Evolutionary conservation across 177 flowering plant genomes (phyloP), one percentile per base, ranked within the genome.

Genomic region (Telopea speciosissima): DNA sequence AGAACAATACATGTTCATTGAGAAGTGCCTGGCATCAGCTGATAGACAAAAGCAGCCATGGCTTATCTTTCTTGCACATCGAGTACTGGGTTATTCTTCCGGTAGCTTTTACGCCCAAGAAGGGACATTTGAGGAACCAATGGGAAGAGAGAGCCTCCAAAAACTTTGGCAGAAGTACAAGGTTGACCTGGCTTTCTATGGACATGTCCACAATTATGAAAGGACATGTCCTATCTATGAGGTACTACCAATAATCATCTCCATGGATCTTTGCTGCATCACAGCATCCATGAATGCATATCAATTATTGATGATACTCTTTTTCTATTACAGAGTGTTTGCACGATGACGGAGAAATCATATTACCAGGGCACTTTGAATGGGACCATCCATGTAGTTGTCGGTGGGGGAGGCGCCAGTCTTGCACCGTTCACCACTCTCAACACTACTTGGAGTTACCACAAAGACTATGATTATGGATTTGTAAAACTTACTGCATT

Each of bases 91-190:
- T 23, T 91, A 91, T 74, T 90, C 95, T 70, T 91, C 97, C 23
- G 66, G 33, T 44, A 24, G 8, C 40, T 83, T 21, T 65, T 91
- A 91, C 74, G 91, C 85, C 0, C 63, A 66, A 19, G 79, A 87
- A 66, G 97, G 97, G 68, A 84, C 97, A 33, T 91, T 89, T 80
- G 90, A 67, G 36, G 97, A 91, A 73, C 97, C 97, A 67, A 91
- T 91, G 97, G 97, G 97, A 10, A 83, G 90, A 68, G 93, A 90
- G 62, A 82, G 85, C 79, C 90, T 91, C 75, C 95, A 91, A 76
- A 86, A 79, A 52, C 92, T 91, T 31, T 91, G 95, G 97, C 97
- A 90, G 81, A 90, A 87, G 73, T 89, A 91, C 77, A 88, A 86
- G 74, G 93, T 90, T 28, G 95, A 91, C 72, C 77, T 91, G 62